phyloP scores from a whole-genome alignment of 805 yeast genomes.

The Dipodascus albidus region DNA sequence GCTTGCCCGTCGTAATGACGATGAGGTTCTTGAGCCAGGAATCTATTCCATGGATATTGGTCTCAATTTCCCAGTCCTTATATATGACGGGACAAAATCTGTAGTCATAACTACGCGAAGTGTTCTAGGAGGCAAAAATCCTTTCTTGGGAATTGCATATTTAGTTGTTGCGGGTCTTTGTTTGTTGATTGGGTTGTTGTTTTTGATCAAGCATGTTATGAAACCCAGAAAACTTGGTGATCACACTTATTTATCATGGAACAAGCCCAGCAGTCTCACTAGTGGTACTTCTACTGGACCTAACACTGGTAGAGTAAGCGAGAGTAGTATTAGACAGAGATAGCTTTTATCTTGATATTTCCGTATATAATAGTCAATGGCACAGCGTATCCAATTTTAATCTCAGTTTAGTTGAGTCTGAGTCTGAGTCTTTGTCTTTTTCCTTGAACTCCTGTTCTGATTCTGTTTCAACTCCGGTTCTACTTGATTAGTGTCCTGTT shows the following conservation, averaged over 20 bases:
- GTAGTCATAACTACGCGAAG: constrained; percentile 71
- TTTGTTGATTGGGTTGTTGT: constrained; percentile 57
- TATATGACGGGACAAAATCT: constrained; percentile 84
- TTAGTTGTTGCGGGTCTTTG: constrained; percentile 73
- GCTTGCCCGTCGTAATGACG: constrained; percentile 63
- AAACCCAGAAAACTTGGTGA: constrained; percentile 79
- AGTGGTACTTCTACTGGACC: not conserved
- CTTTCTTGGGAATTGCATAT: constrained; percentile 76
- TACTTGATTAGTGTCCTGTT: no score
- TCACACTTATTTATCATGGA: constrained; percentile 52
- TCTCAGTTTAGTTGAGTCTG: no score
- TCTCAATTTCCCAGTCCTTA: constrained; percentile 68
- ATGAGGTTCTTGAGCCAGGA: constrained; percentile 46
- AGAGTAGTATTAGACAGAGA: not conserved
- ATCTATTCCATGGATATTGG: constrained; percentile 57
- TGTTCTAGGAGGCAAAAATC: constrained; percentile 78
- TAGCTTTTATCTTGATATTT: not conserved
- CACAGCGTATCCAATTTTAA: no score
- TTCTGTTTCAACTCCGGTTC: no score
- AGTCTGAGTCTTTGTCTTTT: no score
- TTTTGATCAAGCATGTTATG: constrained; percentile 69
- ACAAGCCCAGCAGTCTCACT: constrained; percentile 13
- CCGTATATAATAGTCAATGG: no score
- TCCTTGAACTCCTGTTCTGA: no score
- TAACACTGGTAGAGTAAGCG: not conserved